Percentiles rank a stretch among this genome's conserved stretches.
phyloP scores from a whole-genome alignment of 1,284 basidiomycete species.

The Malassezia slooffiae region DNA sequence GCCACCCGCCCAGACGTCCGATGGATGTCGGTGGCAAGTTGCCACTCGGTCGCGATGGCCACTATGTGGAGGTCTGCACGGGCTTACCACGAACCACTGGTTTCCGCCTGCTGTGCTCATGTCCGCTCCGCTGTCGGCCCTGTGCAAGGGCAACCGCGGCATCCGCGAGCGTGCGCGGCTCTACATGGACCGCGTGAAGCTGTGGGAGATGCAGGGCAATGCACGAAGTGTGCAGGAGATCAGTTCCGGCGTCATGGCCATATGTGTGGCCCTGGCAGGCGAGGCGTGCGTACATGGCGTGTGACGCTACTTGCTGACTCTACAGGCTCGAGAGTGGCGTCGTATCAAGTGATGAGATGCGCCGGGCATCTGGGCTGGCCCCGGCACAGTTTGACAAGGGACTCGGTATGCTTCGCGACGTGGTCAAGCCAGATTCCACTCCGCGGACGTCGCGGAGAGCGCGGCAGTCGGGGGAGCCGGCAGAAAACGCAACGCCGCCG shows the following conservation, averaged over 20 bases:
- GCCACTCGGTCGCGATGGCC: no score
- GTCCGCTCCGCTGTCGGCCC: conserved; percentile 3
- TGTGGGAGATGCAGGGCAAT: conserved; percentile 15
- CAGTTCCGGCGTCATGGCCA: conserved; percentile 1
- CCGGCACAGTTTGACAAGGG: conserved; percentile 5
- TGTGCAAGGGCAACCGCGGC: conserved; percentile 10
- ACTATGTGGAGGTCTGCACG: no score
- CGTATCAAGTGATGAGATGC: not conserved
- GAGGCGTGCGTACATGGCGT: conserved; percentile 12
- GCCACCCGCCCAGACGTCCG: no score
- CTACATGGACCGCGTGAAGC: conserved; percentile 11
- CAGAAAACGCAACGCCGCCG: not conserved
- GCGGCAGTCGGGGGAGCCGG: not conserved
- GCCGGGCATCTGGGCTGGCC: conserved; percentile 7
- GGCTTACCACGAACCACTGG: no score
- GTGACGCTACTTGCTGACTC: not conserved
- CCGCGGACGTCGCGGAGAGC: no score
- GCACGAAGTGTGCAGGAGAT: conserved; percentile 11
- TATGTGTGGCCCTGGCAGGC: conserved; percentile 12
- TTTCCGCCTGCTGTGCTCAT: not conserved
- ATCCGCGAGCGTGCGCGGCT: conserved; percentile 12
- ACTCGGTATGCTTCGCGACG: not conserved
- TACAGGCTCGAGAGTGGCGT: not conserved
- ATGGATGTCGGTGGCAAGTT: no score
- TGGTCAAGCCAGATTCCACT: no score